A percentile compares a stretch with the other conserved stretches of the same genome.
Evolutionary conservation across 768 basidiomycete species (phyloP).

Genomic region (Tricholoma bakamatsutake): DNA sequence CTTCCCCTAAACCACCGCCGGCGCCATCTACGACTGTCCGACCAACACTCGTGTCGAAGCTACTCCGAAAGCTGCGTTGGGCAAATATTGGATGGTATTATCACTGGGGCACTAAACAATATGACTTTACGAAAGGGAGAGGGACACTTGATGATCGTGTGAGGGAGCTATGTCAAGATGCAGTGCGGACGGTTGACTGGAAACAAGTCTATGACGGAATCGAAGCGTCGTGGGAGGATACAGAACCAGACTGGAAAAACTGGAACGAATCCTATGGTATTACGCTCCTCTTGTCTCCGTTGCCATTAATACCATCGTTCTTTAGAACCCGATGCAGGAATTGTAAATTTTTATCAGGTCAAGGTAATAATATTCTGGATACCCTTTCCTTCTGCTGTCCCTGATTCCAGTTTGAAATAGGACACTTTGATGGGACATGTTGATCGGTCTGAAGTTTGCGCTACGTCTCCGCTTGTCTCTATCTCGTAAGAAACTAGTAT

Average conservation of each 20-base stretch:
- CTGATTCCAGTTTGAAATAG: conserved; percentile 22
- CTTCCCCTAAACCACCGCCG: conserved; percentile 53
- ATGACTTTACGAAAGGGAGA: conserved; percentile 75
- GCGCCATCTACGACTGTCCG: conserved; percentile 58
- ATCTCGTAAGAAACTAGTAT: conserved; percentile 64
- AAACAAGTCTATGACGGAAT: conserved; percentile 43
- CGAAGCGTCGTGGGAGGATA: conserved; percentile 44
- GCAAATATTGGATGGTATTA: conserved; percentile 95
- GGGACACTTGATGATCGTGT: conserved; percentile 56
- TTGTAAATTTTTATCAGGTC: conserved; percentile 91
- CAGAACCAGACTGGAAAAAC: conserved; percentile 56
- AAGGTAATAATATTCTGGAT: conserved; percentile 33
- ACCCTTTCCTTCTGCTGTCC: neutral
- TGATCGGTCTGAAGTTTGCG: conserved; percentile 93
- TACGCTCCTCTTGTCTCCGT: neutral
- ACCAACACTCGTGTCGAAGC: conserved; percentile 42
- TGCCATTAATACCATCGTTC: conserved; percentile 3
- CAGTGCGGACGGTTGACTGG: conserved; percentile 70
- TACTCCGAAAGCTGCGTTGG: conserved; percentile 84
- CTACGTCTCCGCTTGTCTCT: conserved; percentile 87
- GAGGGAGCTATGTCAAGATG: conserved; percentile 50
- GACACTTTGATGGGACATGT: conserved; percentile 97
- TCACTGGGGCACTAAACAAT: conserved; percentile 95
- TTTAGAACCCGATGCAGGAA: conserved; percentile 90
- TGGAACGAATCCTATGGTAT: conserved; percentile 82